Base-by-base conservation (phyloP, 2,329 filamentous ascomycete genomes). In the Albophoma yamanashiensis region DNA sequence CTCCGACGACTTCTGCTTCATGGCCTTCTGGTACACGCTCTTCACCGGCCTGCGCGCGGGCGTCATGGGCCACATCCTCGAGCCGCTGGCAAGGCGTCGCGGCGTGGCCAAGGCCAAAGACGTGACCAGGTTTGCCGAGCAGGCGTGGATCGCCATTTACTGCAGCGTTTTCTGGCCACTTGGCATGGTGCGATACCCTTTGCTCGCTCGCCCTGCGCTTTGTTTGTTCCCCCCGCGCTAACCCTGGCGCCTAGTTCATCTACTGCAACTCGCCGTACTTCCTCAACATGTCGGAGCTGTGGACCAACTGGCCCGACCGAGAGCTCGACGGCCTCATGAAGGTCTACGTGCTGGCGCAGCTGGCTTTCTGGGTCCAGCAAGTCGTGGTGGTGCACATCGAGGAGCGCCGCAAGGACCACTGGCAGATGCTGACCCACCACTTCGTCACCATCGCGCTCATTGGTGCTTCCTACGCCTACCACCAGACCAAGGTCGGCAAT, bases 391-490 rank as follows among this genome's bases (percentile, higher is more conserved):
- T 97, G 73, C 89, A 97, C 75, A 92, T 97, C 62, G 94, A 99
- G 75, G 89, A 95, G 76, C 86, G 89, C 66, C 85, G 94, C 69
- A 97, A 97, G 76, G 94, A 99, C 68, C 89, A 97, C 74, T 89
- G 86, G 78, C 92, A 97, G 75, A 97, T 97, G 94, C 85, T 97
- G 66, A 87, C 86, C n/a, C 94, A 97, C 74, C 94, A 99, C 76
- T 83, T 97, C 69, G 86, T 97, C 71, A 99, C 94, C 20, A 90
- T 87, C 68, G 78, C 80, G 4, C 84, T 99, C 43, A 86, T 99
- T 63, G 86, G 86, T 59, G 82, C 86, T 36, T 93, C 89, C 63
- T 97, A 97, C 73, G 84, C 86, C 65, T 96, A 95, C 73, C 88
- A 93, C 70, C 87, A 91, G 70, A 95, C 89, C 60, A 88, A 90